These are phyloP conservation scores for Flaveria sonorensis DNA, from an alignment of 129 eudicot species.

Conservation along the genomic window DNA sequence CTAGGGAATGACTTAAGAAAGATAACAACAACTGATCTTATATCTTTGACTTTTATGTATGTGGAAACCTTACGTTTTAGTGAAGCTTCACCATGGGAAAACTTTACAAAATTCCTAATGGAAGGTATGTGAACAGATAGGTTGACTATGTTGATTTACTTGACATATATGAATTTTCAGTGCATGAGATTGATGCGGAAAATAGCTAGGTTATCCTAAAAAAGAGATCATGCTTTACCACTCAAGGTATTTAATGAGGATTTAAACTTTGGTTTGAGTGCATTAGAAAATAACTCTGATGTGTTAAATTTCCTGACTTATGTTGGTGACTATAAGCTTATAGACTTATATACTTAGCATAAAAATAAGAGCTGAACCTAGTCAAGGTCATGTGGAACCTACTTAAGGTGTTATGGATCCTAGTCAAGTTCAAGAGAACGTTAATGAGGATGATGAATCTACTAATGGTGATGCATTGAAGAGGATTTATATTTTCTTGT, in stretches of 20 bases:
- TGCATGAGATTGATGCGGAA: not conserved
- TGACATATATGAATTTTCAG: not conserved
- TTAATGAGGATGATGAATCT: not conserved
- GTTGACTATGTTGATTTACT: not conserved
- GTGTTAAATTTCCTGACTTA: not conserved
- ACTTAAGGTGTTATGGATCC: not conserved
- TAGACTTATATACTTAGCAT: not conserved
- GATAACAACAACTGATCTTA: too few relatives aligned
- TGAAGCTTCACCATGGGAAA: not conserved
- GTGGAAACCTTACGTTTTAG: too few relatives aligned
- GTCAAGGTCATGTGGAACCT: too few relatives aligned
- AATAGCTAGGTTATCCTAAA: not conserved
- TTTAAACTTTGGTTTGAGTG: not conserved
- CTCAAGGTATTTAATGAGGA: not conserved
- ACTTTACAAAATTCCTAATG: not conserved
- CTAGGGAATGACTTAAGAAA: too few relatives aligned
- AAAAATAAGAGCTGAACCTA: not conserved
- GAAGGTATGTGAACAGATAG: not conserved
- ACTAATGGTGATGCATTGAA: not conserved
- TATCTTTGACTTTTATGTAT: too few relatives aligned
- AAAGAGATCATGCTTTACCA: not conserved
- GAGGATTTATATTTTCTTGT: too few relatives aligned
- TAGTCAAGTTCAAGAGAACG: not conserved
- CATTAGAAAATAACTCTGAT: too few relatives aligned
- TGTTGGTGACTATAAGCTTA: not conserved